Evolutionary conservation across 805 yeast genomes (phyloP), one percentile per base, ranked within the genome.

Genomic region (Spathaspora girioi): DNA sequence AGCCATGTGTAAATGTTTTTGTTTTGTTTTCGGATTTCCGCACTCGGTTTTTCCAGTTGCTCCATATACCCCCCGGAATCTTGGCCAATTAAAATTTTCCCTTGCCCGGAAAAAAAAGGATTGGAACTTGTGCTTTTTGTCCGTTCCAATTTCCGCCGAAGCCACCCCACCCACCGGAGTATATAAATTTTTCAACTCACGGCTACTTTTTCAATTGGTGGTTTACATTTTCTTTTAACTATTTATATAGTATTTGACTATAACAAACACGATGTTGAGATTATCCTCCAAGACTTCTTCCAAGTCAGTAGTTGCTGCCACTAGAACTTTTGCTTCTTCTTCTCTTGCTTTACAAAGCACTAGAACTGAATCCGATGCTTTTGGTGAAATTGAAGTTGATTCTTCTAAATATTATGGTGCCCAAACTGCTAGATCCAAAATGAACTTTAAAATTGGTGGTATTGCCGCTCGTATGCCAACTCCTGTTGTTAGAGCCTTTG

Each of bases 381-480:
- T 93, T 65, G 99, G 99, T 61, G 97, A 89, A 67, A 87, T 94
- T 65, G 90, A 91, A 68, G 99, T 93, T 48, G 91, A 89, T 53
- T 75, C 82, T 56, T 80, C 88, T 62, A 84, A 82, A 70, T 93
- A 93, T 80, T 93, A 97, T 93, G 99, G 99, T 54, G 98, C 98
- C 44, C 99, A 94, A 76, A 94, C 99, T 55, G 92, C 88, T 65
- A 84, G 98, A 74, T 92, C 98, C 18, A 80, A 83, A 60, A 86
- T 84, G 73, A 94, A 94, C 81, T 94, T 94, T 80, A 88, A 91
- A 73, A 94, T 94, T 64, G 99, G 99, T 58, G 97, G 97, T 53
- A 78, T 80, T 15, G 83, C 91, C 60, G 98, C 94, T 68, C 80
- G 81, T 56, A 86, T 93, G 86, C 98, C 98, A 49, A 84, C 83